Evolutionary conservation across 345 rosid genomes (phyloP), one percentile per base, ranked within the genome.

Genomic region (Pugionium dolabratum): DNA sequence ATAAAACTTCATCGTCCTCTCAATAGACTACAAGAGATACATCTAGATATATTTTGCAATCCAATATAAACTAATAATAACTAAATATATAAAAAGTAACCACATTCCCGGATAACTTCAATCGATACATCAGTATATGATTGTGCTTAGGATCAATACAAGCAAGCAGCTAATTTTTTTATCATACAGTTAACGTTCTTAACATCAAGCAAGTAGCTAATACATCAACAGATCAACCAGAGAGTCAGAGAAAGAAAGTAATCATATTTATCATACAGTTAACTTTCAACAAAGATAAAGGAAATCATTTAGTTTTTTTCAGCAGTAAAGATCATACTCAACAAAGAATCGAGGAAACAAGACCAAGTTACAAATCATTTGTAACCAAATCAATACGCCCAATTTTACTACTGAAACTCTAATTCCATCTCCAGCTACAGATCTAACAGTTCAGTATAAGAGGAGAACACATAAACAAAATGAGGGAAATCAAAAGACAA

Each of bases 1-100:
- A 54, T 59, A 37, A 70, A 44, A 4, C n/a, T 39, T 72, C 27
- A 40, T 49, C 51, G 63, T 46, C 53, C 2, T 59, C 67, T 32
- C 56, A 59, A 49, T 54, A 39, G 42, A 39, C 18, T 18, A 18
- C 18, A 18, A 18, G 18, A 18, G 0, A 36, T 36, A 2, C 40
- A 36, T 36, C 40, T 4, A 36, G 40, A 36, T 36, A 0, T 36
- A 36, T 36, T 36, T 36, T 36, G 1, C 40, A 3, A 5, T 36
- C 40, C 40, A 1, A 8, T 40, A 40, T 40, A 9, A 18, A 1
- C 9, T 40, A 9, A 2, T 40, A 40, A 40, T 18, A 18, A 18
- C 18, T 18, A 18, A 18, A 18, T 18, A 18, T 18, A 18, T 18
- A 18, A 18, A 18, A 18, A 18, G 44, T 40, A 8, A 40, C 9